Evolutionary conservation across 1,284 basidiomycete genomes (phyloP), one percentile per base, ranked within the genome.

Genomic region (Stygiomarasmius scandens): DNA sequence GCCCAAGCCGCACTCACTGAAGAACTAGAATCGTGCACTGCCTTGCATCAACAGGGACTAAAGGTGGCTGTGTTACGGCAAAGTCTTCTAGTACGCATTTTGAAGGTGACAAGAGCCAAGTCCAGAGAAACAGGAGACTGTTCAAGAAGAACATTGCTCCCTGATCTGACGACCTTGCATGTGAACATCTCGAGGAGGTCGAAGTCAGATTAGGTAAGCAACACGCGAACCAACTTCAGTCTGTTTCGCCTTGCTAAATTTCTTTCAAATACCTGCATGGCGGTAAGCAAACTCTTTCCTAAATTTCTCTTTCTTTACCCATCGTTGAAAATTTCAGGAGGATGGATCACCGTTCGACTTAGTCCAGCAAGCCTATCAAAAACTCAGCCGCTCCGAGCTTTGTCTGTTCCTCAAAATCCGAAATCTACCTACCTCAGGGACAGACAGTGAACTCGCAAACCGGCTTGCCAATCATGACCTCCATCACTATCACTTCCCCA

Each of bases 331-430:
- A 23, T 57, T 36, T 16, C 60, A 78, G 75, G 67, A 70, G 59
- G 69, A 71, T 65, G 61, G 65, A 23, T 69, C 77, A 45, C 72
- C 77, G 44, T 66, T 79, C 58, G 75, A 78, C 49, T 72, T 83
- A 68, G 80, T 87, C 56, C 75, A 79, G 61, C 77, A 79, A 66
- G 90, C 89, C n/a, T 92, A 92, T 69, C 74, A 79, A 63, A 83
- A 82, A 61, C 77, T 92, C 62, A 78, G 78, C 23, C 83, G 79
- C 66, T 75, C 83, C 41, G 87, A 92, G 63, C 82, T 92, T 59
- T 70, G 85, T 36, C 79, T 92, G 58, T 92, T 92, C 69, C 84
- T 89, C 69, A 82, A 83, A 72, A 79, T 86, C 52, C 82, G 90
- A 60, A 84, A 79, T 54, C 75, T 92, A 11, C 83, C 87, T 48